Evolutionary conservation across 225 moss, liverwort and hornwort species (phyloP).

Genomic region (Pseudisothecium myosuroides): DNA sequence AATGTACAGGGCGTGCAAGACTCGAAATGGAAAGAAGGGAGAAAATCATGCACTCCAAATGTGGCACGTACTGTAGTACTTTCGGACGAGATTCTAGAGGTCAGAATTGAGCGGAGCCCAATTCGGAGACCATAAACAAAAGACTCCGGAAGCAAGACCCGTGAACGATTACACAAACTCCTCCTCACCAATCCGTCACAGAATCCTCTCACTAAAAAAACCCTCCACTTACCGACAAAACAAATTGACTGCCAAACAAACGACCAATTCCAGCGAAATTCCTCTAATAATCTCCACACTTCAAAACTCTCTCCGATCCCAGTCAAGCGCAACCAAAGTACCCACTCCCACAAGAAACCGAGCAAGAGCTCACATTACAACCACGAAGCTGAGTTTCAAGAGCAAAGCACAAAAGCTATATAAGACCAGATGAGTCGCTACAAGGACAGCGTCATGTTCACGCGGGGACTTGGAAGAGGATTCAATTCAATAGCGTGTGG

Average conservation of each 20-base stretch:
- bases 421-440: neutral
- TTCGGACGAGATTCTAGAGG: neutral
- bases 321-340: neutral
- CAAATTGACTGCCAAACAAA: neutral
- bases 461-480: neutral
- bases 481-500: neutral
- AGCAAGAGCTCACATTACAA: neutral
- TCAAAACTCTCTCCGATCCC: neutral
- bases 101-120: neutral
- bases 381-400: neutral
- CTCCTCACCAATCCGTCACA: neutral
- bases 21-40: neutral
- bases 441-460: neutral
- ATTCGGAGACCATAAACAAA: neutral
- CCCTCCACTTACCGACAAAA: neutral
- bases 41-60: neutral
- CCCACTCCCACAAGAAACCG: neutral
- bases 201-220: neutral
- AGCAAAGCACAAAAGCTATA: neutral
- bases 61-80: neutral
- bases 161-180: neutral
- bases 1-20: neutral
- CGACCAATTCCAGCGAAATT: neutral
- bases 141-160: neutral
- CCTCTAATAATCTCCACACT: neutral